phyloP scores from a whole-genome alignment of 169 alveolate genomes.

The Besnoitia besnoiti region DNA sequence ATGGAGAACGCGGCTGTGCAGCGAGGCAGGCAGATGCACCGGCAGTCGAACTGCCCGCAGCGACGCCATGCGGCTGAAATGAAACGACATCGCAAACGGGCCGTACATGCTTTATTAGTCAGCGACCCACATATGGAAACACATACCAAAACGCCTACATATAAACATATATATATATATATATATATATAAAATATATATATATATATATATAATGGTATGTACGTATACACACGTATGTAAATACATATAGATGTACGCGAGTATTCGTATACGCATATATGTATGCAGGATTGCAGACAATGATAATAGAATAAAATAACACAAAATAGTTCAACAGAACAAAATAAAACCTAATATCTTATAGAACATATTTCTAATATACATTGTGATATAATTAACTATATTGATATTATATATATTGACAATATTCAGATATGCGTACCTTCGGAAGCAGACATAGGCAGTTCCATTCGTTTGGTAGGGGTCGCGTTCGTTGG shows the following conservation, averaged over 20 bases:
- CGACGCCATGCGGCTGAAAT: conserved; percentile 60
- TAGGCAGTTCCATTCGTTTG: conserved; percentile 84
- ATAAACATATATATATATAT: neutral
- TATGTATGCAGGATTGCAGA: too few species aligned
- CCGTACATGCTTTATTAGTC: too few species aligned
- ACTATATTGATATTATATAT: neutral
- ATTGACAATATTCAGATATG: conserved; percentile 73
- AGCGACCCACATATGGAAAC: neutral
- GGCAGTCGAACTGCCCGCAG: conserved; percentile 75
- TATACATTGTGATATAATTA: neutral
- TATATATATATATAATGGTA: too few species aligned
- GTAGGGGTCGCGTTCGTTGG: conserved; percentile 88
- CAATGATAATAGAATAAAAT: too few species aligned
- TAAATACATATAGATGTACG: too few species aligned
- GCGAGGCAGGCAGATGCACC: conserved; percentile 78
- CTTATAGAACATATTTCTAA: too few species aligned
- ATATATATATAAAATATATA: neutral
- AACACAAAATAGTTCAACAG: neutral
- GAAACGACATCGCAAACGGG: neutral
- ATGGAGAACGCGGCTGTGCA: conserved; percentile 78
- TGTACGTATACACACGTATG: too few species aligned
- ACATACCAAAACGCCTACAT: neutral
- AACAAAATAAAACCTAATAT: neutral
- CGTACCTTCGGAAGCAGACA: conserved; percentile 79
- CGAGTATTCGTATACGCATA: too few species aligned